These are phyloP conservation scores for Chalciporus pseudorubinellus DNA, from an alignment of 768 basidiomycete genomes.

Conservation along the genomic window DNA sequence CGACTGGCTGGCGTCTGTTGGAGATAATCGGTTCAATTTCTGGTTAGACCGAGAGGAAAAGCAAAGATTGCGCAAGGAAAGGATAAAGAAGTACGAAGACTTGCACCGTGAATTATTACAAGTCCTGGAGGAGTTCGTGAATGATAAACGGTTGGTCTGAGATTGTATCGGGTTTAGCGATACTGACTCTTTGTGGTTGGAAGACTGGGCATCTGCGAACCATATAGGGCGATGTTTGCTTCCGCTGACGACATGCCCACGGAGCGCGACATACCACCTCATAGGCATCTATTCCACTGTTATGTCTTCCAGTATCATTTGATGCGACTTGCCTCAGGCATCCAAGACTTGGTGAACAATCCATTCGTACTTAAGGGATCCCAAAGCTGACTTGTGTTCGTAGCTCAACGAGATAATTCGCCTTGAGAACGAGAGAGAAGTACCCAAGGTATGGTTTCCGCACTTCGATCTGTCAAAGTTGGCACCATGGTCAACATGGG, in stretches of 20 bases:
- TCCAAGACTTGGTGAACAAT: constrained; percentile 36
- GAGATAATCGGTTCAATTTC: constrained; percentile 37
- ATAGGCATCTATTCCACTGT: constrained; percentile 70
- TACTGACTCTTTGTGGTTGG: constrained; percentile 21
- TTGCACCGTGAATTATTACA: constrained; percentile 36
- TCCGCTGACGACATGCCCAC: constrained; percentile 26
- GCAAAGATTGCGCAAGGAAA: constrained; percentile 31
- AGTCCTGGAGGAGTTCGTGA: constrained; percentile 46
- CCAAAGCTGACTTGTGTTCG: background rate
- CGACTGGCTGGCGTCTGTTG: constrained; percentile 49
- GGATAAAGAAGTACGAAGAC: constrained; percentile 37
- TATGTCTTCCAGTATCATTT: constrained; percentile 67
- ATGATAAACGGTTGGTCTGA: constrained; percentile 45
- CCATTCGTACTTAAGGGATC: background rate
- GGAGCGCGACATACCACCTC: constrained; percentile 49
- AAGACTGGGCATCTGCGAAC: constrained; percentile 52
- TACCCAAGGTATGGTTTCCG: constrained; percentile 58
- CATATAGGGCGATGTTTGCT: constrained; percentile 55
- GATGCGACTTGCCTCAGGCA: constrained; percentile 35
- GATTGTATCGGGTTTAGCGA: background rate
- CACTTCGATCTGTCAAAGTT: constrained; percentile 31
- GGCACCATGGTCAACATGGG: constrained; percentile 45
- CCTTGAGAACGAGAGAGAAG: constrained; percentile 48
- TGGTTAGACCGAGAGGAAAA: constrained; percentile 34
- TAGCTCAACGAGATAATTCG: constrained; percentile 58